These are phyloP conservation scores for Hemisphaericaspora nanyangensis DNA, from an alignment of 805 yeast species.

Conservation along the genomic window DNA sequence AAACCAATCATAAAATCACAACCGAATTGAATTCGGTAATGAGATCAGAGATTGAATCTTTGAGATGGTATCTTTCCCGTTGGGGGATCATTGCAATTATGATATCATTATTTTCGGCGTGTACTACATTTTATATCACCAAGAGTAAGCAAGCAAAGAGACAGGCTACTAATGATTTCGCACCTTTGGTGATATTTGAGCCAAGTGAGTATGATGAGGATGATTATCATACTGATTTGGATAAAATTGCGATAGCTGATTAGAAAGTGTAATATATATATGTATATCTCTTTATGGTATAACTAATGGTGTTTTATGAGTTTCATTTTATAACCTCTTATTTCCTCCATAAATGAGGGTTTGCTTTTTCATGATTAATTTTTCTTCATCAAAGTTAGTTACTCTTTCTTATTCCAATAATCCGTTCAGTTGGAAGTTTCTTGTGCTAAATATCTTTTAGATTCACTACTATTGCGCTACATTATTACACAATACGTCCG, in stretches of 20 bases:
- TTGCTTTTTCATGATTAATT: too few relatives aligned
- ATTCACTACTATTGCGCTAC: too few relatives aligned
- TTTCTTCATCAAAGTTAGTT: too few relatives aligned
- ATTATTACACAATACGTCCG: too few relatives aligned
- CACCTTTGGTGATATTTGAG: constrained; percentile 39
- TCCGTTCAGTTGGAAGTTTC: too few relatives aligned
- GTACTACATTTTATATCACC: constrained; percentile 49
- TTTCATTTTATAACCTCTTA: too few relatives aligned
- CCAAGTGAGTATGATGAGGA: constrained; percentile 47
- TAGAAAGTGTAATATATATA: neutral
- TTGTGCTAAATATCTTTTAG: too few relatives aligned
- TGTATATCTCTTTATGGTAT: neutral
- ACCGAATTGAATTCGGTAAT: constrained; percentile 78
- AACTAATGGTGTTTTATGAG: too few relatives aligned
- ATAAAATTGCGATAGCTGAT: constrained; percentile 18
- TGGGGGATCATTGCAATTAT: constrained; percentile 79
- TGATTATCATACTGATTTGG: constrained; percentile 55
- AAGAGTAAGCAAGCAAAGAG: constrained; percentile 17
- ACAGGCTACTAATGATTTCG: constrained; percentile 22
- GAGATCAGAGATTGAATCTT: constrained; percentile 79
- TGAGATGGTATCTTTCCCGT: constrained; percentile 91
- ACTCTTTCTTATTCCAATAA: too few relatives aligned
- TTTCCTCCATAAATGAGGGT: too few relatives aligned
- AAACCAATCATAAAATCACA: constrained; percentile 77
- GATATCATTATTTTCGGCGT: constrained; percentile 54